Conservation (phyloP, 192 early-diverging fungal genomes). For the Chytriomyces hyalinus region DNA sequence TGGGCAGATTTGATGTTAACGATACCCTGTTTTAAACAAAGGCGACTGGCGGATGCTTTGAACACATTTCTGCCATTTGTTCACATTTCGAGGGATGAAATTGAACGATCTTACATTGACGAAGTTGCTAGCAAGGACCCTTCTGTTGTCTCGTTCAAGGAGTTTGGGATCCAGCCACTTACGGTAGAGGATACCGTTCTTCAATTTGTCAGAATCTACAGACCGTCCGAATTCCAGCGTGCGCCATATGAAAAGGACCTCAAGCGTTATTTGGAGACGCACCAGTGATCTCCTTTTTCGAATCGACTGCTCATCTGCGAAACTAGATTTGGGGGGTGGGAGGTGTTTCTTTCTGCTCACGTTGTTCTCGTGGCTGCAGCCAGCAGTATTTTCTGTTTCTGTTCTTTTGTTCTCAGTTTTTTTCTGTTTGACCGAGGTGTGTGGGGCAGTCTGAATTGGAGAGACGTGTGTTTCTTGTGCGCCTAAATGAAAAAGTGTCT, state of each 20-base stretch:
- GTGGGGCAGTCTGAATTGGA: background rate
- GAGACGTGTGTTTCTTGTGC: background rate
- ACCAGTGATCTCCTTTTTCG: conserved; percentile 6
- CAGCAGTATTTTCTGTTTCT: background rate
- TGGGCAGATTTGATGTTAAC: background rate
- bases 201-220: conserved; percentile 83
- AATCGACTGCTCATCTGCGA: no score
- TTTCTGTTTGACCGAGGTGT: background rate
- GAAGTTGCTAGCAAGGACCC: conserved; percentile 57
- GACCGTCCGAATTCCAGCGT: conserved; percentile 46
- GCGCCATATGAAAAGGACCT: conserved; percentile 46
- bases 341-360: background rate
- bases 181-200: conserved; percentile 81
- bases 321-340: background rate
- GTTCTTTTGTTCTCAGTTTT: background rate
- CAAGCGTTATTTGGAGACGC: conserved; percentile 26
- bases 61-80: conserved; percentile 73
- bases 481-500: no score
- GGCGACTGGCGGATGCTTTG: conserved; percentile 61
- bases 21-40: conserved; percentile 2
- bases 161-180: conserved; percentile 82
- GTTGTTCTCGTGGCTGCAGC: background rate
- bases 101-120: conserved; percentile 65
- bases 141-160: conserved; percentile 81
- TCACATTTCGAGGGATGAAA: conserved; percentile 82